Evolutionary conservation across 441 rosid genomes (phyloP), one percentile per base, ranked within the genome.

Genomic region (Euphorbia schlechtendalii): DNA sequence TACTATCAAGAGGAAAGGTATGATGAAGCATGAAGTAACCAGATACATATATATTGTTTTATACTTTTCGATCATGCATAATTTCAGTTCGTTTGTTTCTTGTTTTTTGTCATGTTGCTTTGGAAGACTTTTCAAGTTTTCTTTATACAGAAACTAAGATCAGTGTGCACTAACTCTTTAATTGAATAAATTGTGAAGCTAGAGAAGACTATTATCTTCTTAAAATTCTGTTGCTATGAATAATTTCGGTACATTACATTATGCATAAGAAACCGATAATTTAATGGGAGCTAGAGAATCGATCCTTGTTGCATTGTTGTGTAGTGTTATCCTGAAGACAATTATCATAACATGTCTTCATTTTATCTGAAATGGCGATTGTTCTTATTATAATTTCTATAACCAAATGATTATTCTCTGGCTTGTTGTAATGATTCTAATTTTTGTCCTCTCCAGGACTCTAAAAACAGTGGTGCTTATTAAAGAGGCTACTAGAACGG

Each of bases 401-500:
- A 21, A 52, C 28, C 56, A 0, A 21, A 15, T 21, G 13, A 8
- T 49, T 21, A 21, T 52, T 52, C 28, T 52, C 28, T 52, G 28
- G 28, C 14, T 21, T 21, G 10, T 43, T 14, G 20, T 8, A 24
- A 21, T 52, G 28, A 52, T 52, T 21, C 56, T 52, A 11, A 21
- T 52, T 52, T 27, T 52, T 49, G 27, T 52, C 21, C 28, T 4
- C 56, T 52, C 13, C 56, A 21, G 38, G 61, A 56, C 61, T 56
- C 13, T 15, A 21, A 1, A 18, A 18, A 25, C 2, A 5, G 14
- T 49, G 92, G 86, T 84, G 13, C 30, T 27, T 27, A 27, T 27
- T 4, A 81, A 75, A 69, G 78, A 80, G 46, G 87, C 77, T 41
- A 73, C 78, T 58, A 81, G 75, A 56, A 77, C 77, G 68, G 86